Base-by-base conservation (phyloP, 163 green algal genomes). In the Scenedesmus sp. region DNA sequence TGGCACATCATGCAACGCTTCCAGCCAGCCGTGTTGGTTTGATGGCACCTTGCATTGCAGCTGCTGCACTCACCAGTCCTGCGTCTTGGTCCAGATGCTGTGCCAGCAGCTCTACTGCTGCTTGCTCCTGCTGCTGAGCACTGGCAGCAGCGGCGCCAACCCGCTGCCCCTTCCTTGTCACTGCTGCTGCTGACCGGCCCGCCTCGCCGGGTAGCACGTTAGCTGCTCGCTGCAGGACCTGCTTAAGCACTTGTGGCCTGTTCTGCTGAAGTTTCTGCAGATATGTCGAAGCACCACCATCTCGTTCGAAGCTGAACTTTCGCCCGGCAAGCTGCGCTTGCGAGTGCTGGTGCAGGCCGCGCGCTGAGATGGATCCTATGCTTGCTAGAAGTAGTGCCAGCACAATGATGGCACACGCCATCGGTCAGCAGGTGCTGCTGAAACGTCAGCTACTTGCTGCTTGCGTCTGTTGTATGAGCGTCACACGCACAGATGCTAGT, bases 51-150 rank as follows among this genome's bases (percentile, higher is more conserved):
- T 12, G 6, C 66, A 18, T 8, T 79, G 83, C 56, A 77, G 23
- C 67, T 57, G 34, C 26, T 10, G 26, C 9, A 46, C 77, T 57
- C 83, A 88, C 83, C 83, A 88, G 54, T 26, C 67, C 83, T 13
- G 8, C 52, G 23, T 88, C 83, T 88, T 88, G n/a, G 56, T 88
- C 82, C 56, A 88, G 57, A 9, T 77, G 66, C 59, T 88, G 23
- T 23, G 83, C 56, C 8, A 88, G 83, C 18, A 66, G 1, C 0
- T 64, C 10, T 46, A 88, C 23, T 12, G 83, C 56, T 77, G 46
- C 23, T 52, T 76, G 23, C 16, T 77, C 83, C 23, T 79, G 70
- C 12, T 79, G 2, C 23, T 46, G 23, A 16, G 70, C 70, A 79
- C 70, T 79, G 70, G 66, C 70, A 4, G 70, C 13, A 1, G 70